Evolutionary conservation across 768 basidiomycete species (phyloP).

Genomic region (Floccularia luteovirens): DNA sequence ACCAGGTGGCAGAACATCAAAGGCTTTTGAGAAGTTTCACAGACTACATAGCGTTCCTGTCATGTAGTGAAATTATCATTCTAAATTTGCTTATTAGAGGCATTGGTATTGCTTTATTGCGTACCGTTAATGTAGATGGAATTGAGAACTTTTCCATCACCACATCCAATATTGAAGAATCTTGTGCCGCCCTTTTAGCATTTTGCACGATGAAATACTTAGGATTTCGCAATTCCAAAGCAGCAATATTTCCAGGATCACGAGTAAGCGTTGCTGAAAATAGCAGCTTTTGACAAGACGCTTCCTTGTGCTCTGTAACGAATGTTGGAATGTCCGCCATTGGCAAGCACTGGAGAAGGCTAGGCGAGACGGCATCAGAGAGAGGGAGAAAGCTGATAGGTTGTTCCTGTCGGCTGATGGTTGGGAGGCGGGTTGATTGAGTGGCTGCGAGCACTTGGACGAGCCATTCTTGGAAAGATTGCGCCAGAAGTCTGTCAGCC

Average conservation of each 20-base stretch:
- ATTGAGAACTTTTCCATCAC: slow-evolving; percentile 76
- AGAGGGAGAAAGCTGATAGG: slow-evolving; percentile 9
- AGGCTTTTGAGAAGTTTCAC: slow-evolving; percentile 75
- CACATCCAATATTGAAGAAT: slow-evolving; percentile 37
- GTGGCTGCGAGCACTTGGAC: slow-evolving; percentile 76
- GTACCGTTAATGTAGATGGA: slow-evolving; percentile 69
- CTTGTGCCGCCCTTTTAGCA: slow-evolving; percentile 20
- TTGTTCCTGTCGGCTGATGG: slow-evolving; percentile 25
- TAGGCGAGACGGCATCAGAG: slow-evolving; percentile 58
- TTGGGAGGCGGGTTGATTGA: too few species aligned
- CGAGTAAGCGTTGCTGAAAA: slow-evolving; percentile 95
- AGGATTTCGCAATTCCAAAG: slow-evolving; percentile 69
- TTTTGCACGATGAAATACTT: slow-evolving; percentile 86
- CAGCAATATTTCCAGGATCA: slow-evolving; percentile 89
- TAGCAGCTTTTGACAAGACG: slow-evolving; percentile 88
- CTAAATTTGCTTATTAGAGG: too few species aligned
- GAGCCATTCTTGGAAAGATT: slow-evolving; percentile 96
- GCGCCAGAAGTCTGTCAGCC: slow-evolving; percentile 90
- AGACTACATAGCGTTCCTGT: slow-evolving; percentile 85
- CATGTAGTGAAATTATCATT: too few species aligned
- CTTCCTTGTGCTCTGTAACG: slow-evolving; percentile 44
- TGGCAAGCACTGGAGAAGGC: slow-evolving; percentile 37
- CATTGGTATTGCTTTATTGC: too few species aligned
- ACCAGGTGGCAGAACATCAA: slow-evolving; percentile 85
- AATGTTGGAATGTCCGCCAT: slow-evolving; percentile 37